Base-by-base conservation (phyloP, 2,329 filamentous ascomycete genomes). In the Talaromyces marneffei region DNA sequence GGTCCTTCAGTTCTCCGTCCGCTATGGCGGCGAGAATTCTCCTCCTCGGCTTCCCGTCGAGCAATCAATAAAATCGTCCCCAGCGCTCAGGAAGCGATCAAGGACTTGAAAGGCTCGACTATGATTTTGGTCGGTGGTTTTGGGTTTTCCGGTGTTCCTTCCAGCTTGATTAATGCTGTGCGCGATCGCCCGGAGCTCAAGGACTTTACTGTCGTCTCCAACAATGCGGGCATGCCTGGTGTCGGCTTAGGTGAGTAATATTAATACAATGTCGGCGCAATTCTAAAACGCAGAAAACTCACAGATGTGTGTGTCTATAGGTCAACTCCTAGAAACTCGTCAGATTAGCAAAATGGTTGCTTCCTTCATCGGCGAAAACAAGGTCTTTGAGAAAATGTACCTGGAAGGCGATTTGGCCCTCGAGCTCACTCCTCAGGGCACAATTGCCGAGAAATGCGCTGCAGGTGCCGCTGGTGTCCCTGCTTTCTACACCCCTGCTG, bases 361-460 rank as follows among this genome's bases (percentile, higher is more conserved):
- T 29, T 90, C 87, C 16, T 92, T 89, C 65, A 84, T 93, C 33
- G 90, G 90, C 40, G 85, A 87, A 69, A 93, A 93, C 76, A 92
- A 94, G 80, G 88, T 88, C 9, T 90, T 96, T 65, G 92, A 96
- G 79, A 82, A 83, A 71, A 92, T 92, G 87, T 96, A 96, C 75
- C 81, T 96, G 57, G 88, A 83, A 6, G 92, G 92, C 64, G 82
- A 94, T 72, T 85, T 96, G 61, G 88, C 92, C 73, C 84, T 96
- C 58, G 92, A 96, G 78, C 84, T 96, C 65, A 93, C 90, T 25
- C 92, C 92, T 1, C 92, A 96, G 76, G 92, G 92, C 65, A 95
- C 91, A 18, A 83, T 96, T 57, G 92, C 91, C 39, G 92, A 96
- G 78, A 85, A 92, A 67, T 92, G 91, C 76, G 84, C 91, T 60